Base-by-base conservation (phyloP, 2,329 filamentous ascomycete species). In the Colletotrichum camelliae region DNA sequence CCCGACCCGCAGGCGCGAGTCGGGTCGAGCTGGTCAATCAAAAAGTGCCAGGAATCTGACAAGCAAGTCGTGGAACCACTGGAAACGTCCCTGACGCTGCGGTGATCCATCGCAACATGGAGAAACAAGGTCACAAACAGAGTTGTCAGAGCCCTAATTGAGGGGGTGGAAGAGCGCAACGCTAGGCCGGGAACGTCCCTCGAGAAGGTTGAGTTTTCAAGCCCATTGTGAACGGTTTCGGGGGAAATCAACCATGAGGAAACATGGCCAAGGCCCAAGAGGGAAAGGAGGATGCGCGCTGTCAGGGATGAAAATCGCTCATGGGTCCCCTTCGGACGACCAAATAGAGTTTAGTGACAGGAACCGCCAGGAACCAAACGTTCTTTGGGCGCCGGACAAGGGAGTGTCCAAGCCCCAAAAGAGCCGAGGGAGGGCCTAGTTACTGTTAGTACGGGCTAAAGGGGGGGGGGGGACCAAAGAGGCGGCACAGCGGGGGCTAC, bases 341-440 rank as follows among this genome's bases (percentile, higher is more conserved):
- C 74, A 64, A 62, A 69, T 69, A 65, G 60, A 67, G 74, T 74
- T 74, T 74, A 67, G 72, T 74, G 43, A 65, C 39, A 76, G 74
- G 57, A 73, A 69, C 70, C 21, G 70, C 29, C 74, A 76, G 74
- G 74, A 68, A 76, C 74, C 70, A 65, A 76, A 73, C 74, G 74
- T 52, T 60, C 29, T 69, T 73, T 68, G 43, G 57, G n/a, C 58
- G 39, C 37, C 62, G 66, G 29, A 35, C 67, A 58, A 60, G 33
- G n/a, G 24, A 35, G 37, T n/a, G 35, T 24, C 66, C 52, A 35
- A 67, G 57, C 33, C 39, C 62, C 62, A 62, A 29, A 73, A 62
- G 39, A 48, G 61, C n/a, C 21, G 48, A 52, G 48, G 29, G 29
- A 52, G n/a, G 43, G 43, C 43, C 43, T 52, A 52, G 43, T 21